Conservation (phyloP, 441 rosid species). For the Corymbia calophylla region DNA sequence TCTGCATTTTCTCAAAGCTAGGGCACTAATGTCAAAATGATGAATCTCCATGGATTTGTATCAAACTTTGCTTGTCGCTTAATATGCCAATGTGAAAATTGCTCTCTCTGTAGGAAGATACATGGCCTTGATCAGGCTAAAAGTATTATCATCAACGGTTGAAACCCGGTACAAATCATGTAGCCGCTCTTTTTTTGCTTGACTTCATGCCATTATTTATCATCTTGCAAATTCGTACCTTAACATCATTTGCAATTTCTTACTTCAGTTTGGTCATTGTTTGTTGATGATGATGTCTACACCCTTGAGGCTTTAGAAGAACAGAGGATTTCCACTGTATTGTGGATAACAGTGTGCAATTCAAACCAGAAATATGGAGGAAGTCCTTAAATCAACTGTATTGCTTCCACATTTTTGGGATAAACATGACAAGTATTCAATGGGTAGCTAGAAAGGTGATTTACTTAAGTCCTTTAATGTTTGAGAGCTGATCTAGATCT, state of each 20-base stretch:
- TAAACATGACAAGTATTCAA: not conserved
- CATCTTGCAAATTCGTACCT: too few species aligned
- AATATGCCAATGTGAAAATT: not conserved
- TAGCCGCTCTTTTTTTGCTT: too few species aligned
- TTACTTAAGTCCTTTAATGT: not conserved
- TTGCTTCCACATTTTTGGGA: not conserved
- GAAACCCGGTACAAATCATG: fast-evolving
- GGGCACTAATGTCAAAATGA: not conserved
- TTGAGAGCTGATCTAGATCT: not conserved
- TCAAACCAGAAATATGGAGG: not conserved
- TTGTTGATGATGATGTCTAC: too few species aligned
- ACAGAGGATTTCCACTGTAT: too few species aligned
- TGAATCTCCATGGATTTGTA: not conserved
- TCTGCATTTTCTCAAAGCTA: not conserved
- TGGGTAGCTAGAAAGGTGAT: not conserved
- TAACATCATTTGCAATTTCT: too few species aligned
- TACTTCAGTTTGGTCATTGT: too few species aligned
- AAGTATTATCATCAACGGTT: not conserved
- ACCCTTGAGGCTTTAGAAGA: too few species aligned
- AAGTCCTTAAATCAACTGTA: not conserved
- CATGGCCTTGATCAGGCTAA: not conserved
- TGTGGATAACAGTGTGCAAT: not conserved
- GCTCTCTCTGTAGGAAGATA: not conserved
- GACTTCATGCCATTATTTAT: too few species aligned
- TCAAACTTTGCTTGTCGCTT: not conserved